Evolutionary conservation across 208 protist genomes (phyloP), one percentile per base, ranked within the genome.

Genomic region (Zelonia costaricensis): DNA sequence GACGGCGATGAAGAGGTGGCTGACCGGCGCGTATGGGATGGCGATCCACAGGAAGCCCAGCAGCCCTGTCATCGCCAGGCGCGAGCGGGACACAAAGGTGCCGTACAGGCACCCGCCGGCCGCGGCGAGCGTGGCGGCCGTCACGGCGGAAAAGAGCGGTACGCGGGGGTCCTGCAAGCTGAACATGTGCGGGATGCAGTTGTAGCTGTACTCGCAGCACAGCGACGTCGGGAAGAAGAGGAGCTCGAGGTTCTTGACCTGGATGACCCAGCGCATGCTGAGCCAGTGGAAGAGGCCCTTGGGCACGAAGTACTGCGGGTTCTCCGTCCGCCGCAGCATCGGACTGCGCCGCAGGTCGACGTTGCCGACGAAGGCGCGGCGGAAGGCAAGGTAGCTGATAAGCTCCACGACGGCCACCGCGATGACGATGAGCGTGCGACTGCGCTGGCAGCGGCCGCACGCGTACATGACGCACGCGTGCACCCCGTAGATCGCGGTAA

Each of bases 191-290:
- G 91, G 91, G 16, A 97, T 80, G 65, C 89, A 95, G 61, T 96
- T 87, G 69, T 87, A 94, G 48, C 78, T 88, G 71, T 97, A 97
- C 73, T 97, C 93, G 52, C 75, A 88, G 60, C 77, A 95, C 47
- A 97, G 55, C n/a, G 59, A 52, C 2, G 61, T 79, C 4, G 93
- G 93, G 40, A 82, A 88, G 52, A 96, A 76, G 36, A 96, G 79
- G 5, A 97, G 80, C 58, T 80, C 71, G 9, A 86, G n/a, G 73
- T 97, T 93, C 62, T 87, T 82, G 25, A 84, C 71, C 40, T 93
- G 85, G 33, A 96, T 76, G 18, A 88, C 56, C 65, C 69, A 77
- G 2, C 72, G 78, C 22, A 88, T 78, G 16, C 74, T 60, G 23
- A 69, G 56, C 79, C 80, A 90, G 56, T 63, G 44, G 40, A 65